Evolutionary conservation across 164 flowering plant species (phyloP).

Genomic region (Annona squamosa): DNA sequence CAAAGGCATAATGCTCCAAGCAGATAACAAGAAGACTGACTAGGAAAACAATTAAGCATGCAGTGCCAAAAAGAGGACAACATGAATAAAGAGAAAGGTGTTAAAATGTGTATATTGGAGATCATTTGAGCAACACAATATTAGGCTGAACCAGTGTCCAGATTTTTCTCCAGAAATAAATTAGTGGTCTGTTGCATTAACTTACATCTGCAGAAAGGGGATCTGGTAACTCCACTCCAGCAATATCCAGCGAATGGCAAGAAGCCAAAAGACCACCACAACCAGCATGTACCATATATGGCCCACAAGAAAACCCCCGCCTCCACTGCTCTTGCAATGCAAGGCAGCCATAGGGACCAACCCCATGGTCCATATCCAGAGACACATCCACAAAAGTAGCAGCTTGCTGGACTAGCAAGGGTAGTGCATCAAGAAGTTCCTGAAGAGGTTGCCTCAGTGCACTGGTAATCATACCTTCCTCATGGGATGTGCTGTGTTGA

Average conservation of each 20-base stretch:
- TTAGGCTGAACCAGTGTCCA: not conserved
- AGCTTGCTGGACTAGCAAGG: constrained; percentile 90
- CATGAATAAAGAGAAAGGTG: not conserved
- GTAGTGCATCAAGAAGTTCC: constrained; percentile 84
- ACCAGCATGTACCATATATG: constrained; percentile 92
- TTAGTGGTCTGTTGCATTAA: not conserved
- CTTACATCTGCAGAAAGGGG: constrained; percentile 88
- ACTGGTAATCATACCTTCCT: constrained; percentile 55
- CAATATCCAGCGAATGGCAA: constrained; percentile 85
- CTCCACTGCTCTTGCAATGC: constrained; percentile 88
- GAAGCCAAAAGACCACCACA: constrained; percentile 95
- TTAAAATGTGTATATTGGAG: no score
- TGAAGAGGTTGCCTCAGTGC: constrained; percentile 81
- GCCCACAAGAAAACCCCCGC: constrained; percentile 93
- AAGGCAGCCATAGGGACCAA: constrained; percentile 94
- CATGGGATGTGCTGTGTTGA: constrained; percentile 47
- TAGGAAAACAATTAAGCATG: not conserved
- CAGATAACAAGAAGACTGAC: not conserved
- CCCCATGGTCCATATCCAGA: constrained; percentile 73
- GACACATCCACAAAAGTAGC: constrained; percentile 89
- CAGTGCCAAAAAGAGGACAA: not conserved
- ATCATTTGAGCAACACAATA: not conserved
- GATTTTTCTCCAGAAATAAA: no score
- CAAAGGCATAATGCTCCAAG: not conserved
- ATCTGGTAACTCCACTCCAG: constrained; percentile 85